Base-by-base conservation (phyloP, 2,329 filamentous ascomycete species). In the Colletotrichum gloeosporioides region DNA sequence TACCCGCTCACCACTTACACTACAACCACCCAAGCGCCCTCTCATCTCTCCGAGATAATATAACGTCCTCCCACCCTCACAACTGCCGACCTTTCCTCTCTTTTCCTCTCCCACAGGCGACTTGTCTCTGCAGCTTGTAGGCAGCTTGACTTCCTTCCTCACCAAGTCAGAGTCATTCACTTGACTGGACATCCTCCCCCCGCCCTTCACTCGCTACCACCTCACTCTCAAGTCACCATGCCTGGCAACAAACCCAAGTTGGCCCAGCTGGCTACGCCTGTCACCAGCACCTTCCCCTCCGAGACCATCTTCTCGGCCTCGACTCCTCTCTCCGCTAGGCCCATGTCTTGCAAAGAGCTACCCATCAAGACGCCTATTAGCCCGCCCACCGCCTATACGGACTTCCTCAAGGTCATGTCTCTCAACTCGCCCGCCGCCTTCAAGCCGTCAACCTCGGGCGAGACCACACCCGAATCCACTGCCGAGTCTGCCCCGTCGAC, bases 311-410 rank as follows among this genome's bases (percentile, higher is more conserved):
- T 90, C 75, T 92, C 92, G 78, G 91, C 93, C 63, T 91, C 90
- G 79, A 96, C 93, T 78, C 95, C 95, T 65, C 89, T 94, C 82
- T 92, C 83, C 77, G 88, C 84, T 74, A 82, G 85, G 74, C 85
- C 82, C 36, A 85, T 85, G 75, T 79, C 82, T 57, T 84, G 82
- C 78, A 86, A 85, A 78, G 80, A 78, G 10, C 79, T 85, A 5
- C 89, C 90, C 80, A 91, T 96, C 88, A 96, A 96, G 86, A 98
- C 96, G 6, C 96, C 96, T 65, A 98, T 99, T 84, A 98, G 95
- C 68, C 96, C 96, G 69, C 96, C 96, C 4, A 89, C 91, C 27
- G 96, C 96, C 74, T 99, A 99, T 83, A 94, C 95, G 79, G 96
- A 99, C 82, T 99, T 98, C 83, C 92, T 99, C 78, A 96, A 96